Percentiles rank a stretch among this genome's conserved stretches.
Evolutionary conservation across 306 rosid genomes (phyloP).

Genomic region (Herpetospermum pedunculosum): DNA sequence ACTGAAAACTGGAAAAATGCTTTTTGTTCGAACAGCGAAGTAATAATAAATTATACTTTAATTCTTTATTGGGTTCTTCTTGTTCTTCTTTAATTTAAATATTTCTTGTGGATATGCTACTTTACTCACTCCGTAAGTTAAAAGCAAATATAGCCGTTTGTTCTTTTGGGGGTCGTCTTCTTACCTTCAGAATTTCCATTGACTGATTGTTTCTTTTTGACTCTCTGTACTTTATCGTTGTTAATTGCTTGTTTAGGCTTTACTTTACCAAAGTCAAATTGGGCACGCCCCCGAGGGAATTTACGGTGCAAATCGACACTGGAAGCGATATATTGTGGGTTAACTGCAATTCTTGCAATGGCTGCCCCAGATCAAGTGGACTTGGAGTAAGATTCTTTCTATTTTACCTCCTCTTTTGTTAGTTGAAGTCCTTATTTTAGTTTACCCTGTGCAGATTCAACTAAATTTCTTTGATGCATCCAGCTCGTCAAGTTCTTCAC

Average conservation of each 20-base stretch:
- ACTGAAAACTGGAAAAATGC: not conserved
- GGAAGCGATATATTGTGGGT: conserved; percentile 97
- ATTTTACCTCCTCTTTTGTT: not conserved
- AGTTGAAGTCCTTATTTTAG: not conserved
- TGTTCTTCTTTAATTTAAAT: not conserved
- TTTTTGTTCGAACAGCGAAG: not conserved
- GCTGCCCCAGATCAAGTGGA: conserved; percentile 77
- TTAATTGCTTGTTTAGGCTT: conserved; percentile 48
- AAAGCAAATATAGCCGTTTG: conserved; percentile 5
- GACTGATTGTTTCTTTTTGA: not conserved
- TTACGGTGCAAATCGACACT: conserved; percentile 82
- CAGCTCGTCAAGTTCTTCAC: conserved; percentile 48
- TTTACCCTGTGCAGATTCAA: conserved; percentile 46
- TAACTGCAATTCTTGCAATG: conserved; percentile 69
- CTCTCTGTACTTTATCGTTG: not conserved
- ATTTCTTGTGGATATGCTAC: not conserved
- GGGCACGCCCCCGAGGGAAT: conserved; percentile 87
- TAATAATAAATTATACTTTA: not conserved
- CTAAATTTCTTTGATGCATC: conserved; percentile 67
- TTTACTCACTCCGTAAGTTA: not conserved
- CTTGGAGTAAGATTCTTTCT: conserved; percentile 51
- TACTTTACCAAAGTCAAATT: conserved; percentile 79
- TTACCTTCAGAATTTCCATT: not conserved
- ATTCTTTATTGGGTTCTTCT: not conserved
- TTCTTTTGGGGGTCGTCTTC: not conserved